Percentiles rank a stretch among this genome's conserved stretches.
Conservation (phyloP, 2,329 filamentous ascomycete genomes). For the Colletotrichum chlorophyti region DNA sequence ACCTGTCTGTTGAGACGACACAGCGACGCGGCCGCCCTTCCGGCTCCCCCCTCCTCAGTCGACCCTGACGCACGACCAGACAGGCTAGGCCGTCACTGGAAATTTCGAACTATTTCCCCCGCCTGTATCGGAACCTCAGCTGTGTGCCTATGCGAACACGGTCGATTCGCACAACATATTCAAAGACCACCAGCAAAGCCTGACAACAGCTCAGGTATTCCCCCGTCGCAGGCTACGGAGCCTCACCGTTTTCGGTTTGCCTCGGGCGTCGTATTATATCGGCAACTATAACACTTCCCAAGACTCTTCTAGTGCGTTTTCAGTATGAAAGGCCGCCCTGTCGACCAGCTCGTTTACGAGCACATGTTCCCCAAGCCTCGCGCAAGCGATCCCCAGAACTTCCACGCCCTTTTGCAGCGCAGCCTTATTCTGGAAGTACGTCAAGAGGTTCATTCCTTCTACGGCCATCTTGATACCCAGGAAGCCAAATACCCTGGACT, state of each 20-base stretch:
- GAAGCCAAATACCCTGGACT: slow-evolving; percentile 84
- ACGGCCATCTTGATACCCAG: slow-evolving; percentile 78
- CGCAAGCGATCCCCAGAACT: slow-evolving; percentile 72
- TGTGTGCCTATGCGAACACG: neutral
- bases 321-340: slow-evolving; percentile 72
- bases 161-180: neutral
- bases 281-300: too few species aligned
- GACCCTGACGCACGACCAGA: slow-evolving; percentile 6
- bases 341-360: slow-evolving; percentile 78
- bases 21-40: slow-evolving; percentile 6
- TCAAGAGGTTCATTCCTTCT: slow-evolving; percentile 79
- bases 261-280: neutral
- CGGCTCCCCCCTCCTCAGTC: slow-evolving; percentile 16
- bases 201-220: neutral
- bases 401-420: slow-evolving; percentile 72
- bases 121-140: neutral
- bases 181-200: neutral
- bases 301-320: too few species aligned
- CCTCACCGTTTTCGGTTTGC: too few species aligned
- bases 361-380: slow-evolving; percentile 74
- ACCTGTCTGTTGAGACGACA: slow-evolving; percentile 18
- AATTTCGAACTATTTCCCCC: neutral
- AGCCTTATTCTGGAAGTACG: slow-evolving; percentile 79
- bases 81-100: neutral
- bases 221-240: too few species aligned